A percentile compares a stretch with the other conserved stretches of the same genome.
Evolutionary conservation across 2,329 filamentous ascomycete genomes (phyloP).

Genomic region (Calonectria crousiana): DNA sequence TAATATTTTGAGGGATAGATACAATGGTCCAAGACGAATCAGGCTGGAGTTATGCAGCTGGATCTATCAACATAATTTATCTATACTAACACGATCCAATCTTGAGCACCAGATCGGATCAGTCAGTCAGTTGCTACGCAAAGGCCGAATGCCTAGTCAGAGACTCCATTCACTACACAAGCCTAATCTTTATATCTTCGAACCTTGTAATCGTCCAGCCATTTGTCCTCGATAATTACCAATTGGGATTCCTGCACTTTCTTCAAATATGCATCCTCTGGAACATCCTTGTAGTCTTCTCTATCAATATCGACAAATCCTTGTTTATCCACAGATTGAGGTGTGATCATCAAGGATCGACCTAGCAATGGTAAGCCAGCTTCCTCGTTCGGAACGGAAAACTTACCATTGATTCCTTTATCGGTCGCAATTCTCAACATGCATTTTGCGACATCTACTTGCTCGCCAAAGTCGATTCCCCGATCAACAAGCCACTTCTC

Average conservation of each 20-base stretch:
- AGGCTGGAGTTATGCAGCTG: too few species aligned
- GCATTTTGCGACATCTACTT: slow-evolving; percentile 47
- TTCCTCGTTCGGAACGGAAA: too few species aligned
- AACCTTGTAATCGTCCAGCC: slow-evolving; percentile 35
- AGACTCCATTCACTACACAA: too few species aligned
- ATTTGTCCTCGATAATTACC: slow-evolving; percentile 36
- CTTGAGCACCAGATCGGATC: too few species aligned
- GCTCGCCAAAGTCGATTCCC: slow-evolving; percentile 55
- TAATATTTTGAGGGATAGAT: too few species aligned
- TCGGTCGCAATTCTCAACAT: slow-evolving; percentile 51
- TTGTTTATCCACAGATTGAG: slow-evolving; percentile 31
- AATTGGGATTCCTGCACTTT: slow-evolving; percentile 31
- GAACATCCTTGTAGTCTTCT: slow-evolving; percentile 35
- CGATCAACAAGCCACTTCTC: slow-evolving; percentile 54
- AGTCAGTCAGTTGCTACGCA: too few species aligned
- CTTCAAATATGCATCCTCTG: slow-evolving; percentile 33
- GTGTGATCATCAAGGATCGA: slow-evolving; percentile 37
- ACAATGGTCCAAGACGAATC: too few species aligned
- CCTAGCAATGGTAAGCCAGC: slow-evolving; percentile 15
- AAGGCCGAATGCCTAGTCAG: too few species aligned
- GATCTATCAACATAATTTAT: too few species aligned
- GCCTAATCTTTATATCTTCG: slow-evolving; percentile 31
- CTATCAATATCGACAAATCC: slow-evolving; percentile 37
- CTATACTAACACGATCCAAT: too few species aligned
- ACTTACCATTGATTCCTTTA: slow-evolving; percentile 42